These are phyloP conservation scores for Heterobasidion occidentale DNA, from an alignment of 1,284 basidiomycete species.

Conservation along the genomic window DNA sequence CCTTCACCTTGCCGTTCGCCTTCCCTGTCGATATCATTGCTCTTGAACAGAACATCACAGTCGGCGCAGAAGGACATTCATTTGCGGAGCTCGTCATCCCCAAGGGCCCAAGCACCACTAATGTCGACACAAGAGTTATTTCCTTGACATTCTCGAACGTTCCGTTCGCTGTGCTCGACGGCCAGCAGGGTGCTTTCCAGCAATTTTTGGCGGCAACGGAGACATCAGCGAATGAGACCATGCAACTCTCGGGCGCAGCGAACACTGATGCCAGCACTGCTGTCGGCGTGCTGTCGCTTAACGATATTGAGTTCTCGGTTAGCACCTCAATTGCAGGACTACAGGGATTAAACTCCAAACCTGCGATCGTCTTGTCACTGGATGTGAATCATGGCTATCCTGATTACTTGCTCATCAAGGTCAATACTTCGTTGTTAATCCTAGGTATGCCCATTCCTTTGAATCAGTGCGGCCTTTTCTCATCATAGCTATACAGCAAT, in stretches of 20 bases:
- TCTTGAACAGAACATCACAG: constrained; percentile 54
- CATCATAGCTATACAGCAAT: constrained; percentile 37
- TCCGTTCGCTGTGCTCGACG: constrained; percentile 50
- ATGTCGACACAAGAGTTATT: constrained; percentile 57
- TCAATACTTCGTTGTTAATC: constrained; percentile 52
- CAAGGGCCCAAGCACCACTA: constrained; percentile 50
- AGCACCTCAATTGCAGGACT: constrained; percentile 56
- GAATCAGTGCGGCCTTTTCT: constrained; percentile 3
- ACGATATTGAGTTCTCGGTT: constrained; percentile 58
- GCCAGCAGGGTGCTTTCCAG: constrained; percentile 49
- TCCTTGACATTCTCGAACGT: constrained; percentile 55
- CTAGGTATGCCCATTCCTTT: constrained; percentile 34
- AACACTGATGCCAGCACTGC: constrained; percentile 62
- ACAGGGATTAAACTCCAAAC: constrained; percentile 58
- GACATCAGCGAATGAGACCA: constrained; percentile 35
- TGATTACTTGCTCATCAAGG: constrained; percentile 65
- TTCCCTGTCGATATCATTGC: constrained; percentile 66
- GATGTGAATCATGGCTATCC: constrained; percentile 69
- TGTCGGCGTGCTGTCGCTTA: constrained; percentile 58
- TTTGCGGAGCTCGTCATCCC: constrained; percentile 63
- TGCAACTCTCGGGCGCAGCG: constrained; percentile 53
- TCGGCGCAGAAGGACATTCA: constrained; percentile 43
- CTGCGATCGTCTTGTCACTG: constrained; percentile 45
- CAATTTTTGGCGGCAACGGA: constrained; percentile 66
- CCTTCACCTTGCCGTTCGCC: constrained; percentile 63